Base-by-base conservation (phyloP, 768 basidiomycete genomes). In the Fomitopsis serialis region DNA sequence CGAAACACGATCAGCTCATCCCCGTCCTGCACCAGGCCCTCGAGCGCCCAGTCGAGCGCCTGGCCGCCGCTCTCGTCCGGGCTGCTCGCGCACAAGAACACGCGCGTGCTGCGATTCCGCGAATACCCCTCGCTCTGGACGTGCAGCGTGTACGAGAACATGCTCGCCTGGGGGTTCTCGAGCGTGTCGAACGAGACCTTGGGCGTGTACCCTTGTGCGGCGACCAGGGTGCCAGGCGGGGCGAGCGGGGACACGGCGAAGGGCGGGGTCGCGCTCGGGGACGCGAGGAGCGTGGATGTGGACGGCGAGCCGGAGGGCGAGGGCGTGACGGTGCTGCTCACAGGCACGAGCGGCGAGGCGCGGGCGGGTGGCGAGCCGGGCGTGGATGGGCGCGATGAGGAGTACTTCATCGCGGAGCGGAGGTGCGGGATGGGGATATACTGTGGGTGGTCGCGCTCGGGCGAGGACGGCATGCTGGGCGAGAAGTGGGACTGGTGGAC, bases 1-100 rank as follows among this genome's bases (percentile, higher is more conserved):
- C 96, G 75, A 53, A 91, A 89, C 9, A 98, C 87, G 53, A 99
- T 84, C 21, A 98, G 72, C 70, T 98, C 96, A 66, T 98, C 96
- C 1, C 91, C 90, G 52, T 91, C 88, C 67, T 90, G 87, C 8
- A 87, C 82, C 11, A 99, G 76, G 32, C 79, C 78, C 61, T 92
- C 89, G 25, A 98, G 76, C n/a, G 82, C 76, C 96, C 96, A 99
- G 53, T 97, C 92, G 8, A 98, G 73, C 0, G 96, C 95, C 61
- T 93, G 84, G 6, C 77, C 70, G 0, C 95, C 95, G 54, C 87
- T 90, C 70, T 96, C 94, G 61, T 97, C 94, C 0, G 85, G 75
- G 42, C 89, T 90, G 1, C 91, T 79, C 0, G 95, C 95, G 54
- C 93, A 95, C 0, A 97, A 77, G 68, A 92, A 98, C 1, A 90